Base-by-base conservation (phyloP, 2,329 filamentous ascomycete genomes). In the Chalara sp. region DNA sequence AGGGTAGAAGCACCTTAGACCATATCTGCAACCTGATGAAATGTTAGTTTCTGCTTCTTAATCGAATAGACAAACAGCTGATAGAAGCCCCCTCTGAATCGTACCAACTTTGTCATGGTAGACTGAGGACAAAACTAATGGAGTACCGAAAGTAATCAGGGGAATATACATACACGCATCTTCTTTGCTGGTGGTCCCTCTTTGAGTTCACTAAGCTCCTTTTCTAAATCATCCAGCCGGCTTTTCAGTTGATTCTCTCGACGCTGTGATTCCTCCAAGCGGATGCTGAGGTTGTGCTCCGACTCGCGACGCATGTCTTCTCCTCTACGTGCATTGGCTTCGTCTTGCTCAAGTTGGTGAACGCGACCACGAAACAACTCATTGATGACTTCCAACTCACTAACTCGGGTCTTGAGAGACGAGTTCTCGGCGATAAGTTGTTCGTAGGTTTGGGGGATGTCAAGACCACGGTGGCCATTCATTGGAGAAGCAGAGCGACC, bases 351-450 rank as follows among this genome's bases (percentile, higher is more conserved):
- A 10, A 93, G 75, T 65, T 93, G 77, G 65, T 83, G 68, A 40
- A 96, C 82, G 8, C 86, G 80, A 37, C 84, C 84, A 47, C 84
- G 78, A 67, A 89, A 90, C 43, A 91, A 74, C 64, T 87, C 86
- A 62, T 91, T 96, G 73, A 99, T 96, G 48, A 99, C 80, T 66
- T 99, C 93, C 29, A 99, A 78, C 68, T 99, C 93, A 60, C 86
- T 93, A 33, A 99, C 92, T 41, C 93, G 84, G 0, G 93, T 99
- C 72, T 95, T 95, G n/a, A 97, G 76, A 47, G 84, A 86, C 5
- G 87, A 87, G 67, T 95, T 96, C 55, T 85, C 81, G 1, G 86
- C 84, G 48, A 89, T 74, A 29, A 95, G 78, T 54, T 87, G 84
- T 64, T 96, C 88, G 66, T 89, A 89, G 3, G 84, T 86, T 64